Evolutionary conservation across 441 rosid genomes (phyloP).

Genomic region (Breynia disticha): DNA sequence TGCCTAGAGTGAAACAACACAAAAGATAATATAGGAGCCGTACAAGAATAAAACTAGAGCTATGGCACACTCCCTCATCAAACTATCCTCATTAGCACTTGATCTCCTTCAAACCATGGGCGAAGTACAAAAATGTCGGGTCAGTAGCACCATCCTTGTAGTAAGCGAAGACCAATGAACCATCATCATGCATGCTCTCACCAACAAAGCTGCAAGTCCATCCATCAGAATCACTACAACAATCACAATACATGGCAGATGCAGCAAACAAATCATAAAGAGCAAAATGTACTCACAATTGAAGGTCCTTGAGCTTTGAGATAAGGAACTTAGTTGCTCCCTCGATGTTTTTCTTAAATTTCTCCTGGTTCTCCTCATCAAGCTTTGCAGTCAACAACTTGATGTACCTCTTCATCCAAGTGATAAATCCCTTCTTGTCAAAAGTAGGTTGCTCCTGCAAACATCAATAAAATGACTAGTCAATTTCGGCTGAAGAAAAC

Average conservation of each 20-base stretch:
- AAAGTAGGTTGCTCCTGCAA: conserved; percentile 90
- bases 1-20: conserved; percentile 7
- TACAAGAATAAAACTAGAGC: conserved; percentile 19
- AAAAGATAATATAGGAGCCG: background rate
- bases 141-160: conserved; percentile 92
- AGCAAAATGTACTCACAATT: conserved; percentile 49
- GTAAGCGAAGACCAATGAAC: conserved; percentile 72
- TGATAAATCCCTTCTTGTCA: conserved; percentile 76
- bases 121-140: conserved; percentile 92
- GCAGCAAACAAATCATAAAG: background rate
- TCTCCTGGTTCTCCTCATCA: conserved; percentile 39
- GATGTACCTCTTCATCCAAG: conserved; percentile 60
- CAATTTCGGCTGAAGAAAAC: background rate
- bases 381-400: conserved; percentile 63
- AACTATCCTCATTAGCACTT: conserved; percentile 52
- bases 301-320: conserved; percentile 72
- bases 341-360: conserved; percentile 74
- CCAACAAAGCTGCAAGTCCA: conserved; percentile 68
- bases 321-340: conserved; percentile 85
- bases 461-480: background rate
- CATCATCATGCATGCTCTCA: conserved; percentile 85
- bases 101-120: conserved; percentile 78
- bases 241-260: background rate
- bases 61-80: conserved; percentile 18
- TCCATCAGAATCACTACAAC: background rate